Evolutionary conservation across 768 basidiomycete species (phyloP), one percentile per base, ranked within the genome.

Genomic region (Collybiopsis luxurians): DNA sequence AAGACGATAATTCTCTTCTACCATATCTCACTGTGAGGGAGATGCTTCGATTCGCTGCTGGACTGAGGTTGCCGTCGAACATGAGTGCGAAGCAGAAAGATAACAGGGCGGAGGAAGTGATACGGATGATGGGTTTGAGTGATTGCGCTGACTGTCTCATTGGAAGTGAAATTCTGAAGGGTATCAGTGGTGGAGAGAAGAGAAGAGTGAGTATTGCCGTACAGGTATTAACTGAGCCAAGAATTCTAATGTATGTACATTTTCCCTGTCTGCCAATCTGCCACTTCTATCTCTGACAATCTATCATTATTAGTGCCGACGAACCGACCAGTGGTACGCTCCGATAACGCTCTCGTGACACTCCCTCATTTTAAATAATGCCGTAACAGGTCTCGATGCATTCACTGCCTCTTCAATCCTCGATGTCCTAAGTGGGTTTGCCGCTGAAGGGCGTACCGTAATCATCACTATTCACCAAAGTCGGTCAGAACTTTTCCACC

Each of bases 201-300:
- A 79, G 64, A 77, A 78, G 63, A 61, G 78, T 3, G 63, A 78
- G 43, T 62, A 79, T 80, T 28, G 79, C 75, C 3, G 71, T 77
- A 1, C 70, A 79, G 63, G 72, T 70, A 52, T 66, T 73, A 40
- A 66, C 67, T 57, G 73, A 74, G 53, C 73, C 74, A 3, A 59
- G 67, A 2, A 69, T 76, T 12, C 28, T 59, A 6, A 59, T 59
- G 58, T 59, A 82, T 71, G 64, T 80, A n/a, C n/a, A 76, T 72
- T 54, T 40, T 19, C 10, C 60, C 53, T 2, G 38, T 15, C n/a
- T n/a, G n/a, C n/a, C n/a, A n/a, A 23, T 23, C 50, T n/a, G n/a
- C n/a, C n/a, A n/a, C n/a, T n/a, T 19, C 36, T 27, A n/a, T 26
- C 24, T 56, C 36, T n/a, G 27, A 30, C 48, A 47, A 19, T 53